A percentile compares a stretch with the other conserved stretches of the same genome.
phyloP scores from a whole-genome alignment of 1,139 yeast genomes.

The Scheffersomyces lignicola region DNA sequence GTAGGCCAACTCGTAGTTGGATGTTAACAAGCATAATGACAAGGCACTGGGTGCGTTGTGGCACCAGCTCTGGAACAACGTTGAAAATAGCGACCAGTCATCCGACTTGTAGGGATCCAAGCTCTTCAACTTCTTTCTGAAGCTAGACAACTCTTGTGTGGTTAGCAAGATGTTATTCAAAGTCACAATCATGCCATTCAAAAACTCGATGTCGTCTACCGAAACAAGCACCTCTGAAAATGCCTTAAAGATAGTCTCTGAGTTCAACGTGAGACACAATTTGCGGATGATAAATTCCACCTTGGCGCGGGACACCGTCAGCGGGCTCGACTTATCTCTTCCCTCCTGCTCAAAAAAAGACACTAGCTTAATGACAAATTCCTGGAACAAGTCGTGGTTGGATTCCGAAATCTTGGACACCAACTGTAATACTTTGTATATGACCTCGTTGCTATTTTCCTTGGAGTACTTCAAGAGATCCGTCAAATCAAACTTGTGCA shows the following conservation, averaged over 20 bases:
- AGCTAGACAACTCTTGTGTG: slow-evolving; percentile 72
- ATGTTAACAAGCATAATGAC: slow-evolving; percentile 81
- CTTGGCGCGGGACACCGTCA: slow-evolving; percentile 41
- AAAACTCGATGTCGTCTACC: slow-evolving; percentile 68
- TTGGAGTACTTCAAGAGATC: slow-evolving; percentile 78
- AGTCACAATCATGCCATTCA: slow-evolving; percentile 81
- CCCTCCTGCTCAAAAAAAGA: slow-evolving; percentile 57
- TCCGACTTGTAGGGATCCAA: slow-evolving; percentile 49
- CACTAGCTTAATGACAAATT: slow-evolving; percentile 72
- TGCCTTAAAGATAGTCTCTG: slow-evolving; percentile 81
- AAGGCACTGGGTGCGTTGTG: slow-evolving; percentile 88
- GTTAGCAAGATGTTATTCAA: slow-evolving; percentile 86
- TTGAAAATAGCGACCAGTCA: slow-evolving; percentile 73
- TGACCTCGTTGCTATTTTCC: slow-evolving; percentile 85
- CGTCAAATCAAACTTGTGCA: slow-evolving; percentile 62
- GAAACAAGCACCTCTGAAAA: slow-evolving; percentile 68
- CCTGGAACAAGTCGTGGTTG: slow-evolving; percentile 74
- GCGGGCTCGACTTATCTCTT: slow-evolving; percentile 31
- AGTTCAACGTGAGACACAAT: slow-evolving; percentile 75
- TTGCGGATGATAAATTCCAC: slow-evolving; percentile 87
- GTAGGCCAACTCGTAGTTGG: slow-evolving; percentile 87
- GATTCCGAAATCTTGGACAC: slow-evolving; percentile 81
- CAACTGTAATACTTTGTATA: slow-evolving; percentile 72
- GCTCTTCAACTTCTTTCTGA: slow-evolving; percentile 65
- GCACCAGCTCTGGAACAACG: slow-evolving; percentile 89